Conservation (phyloP, 148 eudicot genomes). For the Rhododendron vialii region DNA sequence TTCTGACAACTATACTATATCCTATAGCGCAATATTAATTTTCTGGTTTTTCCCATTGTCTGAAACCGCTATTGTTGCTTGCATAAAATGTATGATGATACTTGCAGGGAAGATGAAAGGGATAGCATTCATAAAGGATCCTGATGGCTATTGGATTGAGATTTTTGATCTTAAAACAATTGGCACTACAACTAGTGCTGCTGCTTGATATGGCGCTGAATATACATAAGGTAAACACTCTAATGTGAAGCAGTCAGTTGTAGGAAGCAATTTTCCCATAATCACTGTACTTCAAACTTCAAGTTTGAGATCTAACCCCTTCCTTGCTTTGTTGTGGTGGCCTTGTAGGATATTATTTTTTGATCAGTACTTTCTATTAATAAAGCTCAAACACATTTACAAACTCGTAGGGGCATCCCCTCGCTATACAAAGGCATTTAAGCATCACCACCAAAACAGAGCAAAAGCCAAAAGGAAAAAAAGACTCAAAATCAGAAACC, state of each 20-base stretch:
- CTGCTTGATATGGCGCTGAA: slow-evolving; percentile 26
- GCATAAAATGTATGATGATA: not conserved
- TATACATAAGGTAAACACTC: slow-evolving; percentile 12
- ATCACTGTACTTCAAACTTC: not conserved
- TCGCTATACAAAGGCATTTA: not conserved
- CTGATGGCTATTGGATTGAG: slow-evolving; percentile 97
- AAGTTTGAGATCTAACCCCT: not conserved
- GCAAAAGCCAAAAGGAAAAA: not conserved
- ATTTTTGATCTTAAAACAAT: slow-evolving; percentile 68
- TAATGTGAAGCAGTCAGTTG: not conserved
- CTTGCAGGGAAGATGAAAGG: slow-evolving; percentile 78
- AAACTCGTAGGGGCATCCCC: not conserved
- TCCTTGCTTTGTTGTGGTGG: not conserved
- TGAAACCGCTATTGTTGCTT: not conserved
- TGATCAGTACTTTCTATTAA: not conserved
- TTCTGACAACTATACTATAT: no score
- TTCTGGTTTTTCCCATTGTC: not conserved
- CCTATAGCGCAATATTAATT: not conserved
- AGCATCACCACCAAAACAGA: not conserved
- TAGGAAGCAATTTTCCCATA: not conserved
- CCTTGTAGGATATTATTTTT: not conserved
- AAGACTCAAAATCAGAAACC: not conserved
- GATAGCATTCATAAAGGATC: slow-evolving; percentile 92
- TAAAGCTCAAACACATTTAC: not conserved
- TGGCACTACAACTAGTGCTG: slow-evolving; percentile 31